Percentiles rank a stretch among this genome's conserved stretches.
phyloP scores from a whole-genome alignment of 768 basidiomycete species.

The Podaxis pistillaris region DNA sequence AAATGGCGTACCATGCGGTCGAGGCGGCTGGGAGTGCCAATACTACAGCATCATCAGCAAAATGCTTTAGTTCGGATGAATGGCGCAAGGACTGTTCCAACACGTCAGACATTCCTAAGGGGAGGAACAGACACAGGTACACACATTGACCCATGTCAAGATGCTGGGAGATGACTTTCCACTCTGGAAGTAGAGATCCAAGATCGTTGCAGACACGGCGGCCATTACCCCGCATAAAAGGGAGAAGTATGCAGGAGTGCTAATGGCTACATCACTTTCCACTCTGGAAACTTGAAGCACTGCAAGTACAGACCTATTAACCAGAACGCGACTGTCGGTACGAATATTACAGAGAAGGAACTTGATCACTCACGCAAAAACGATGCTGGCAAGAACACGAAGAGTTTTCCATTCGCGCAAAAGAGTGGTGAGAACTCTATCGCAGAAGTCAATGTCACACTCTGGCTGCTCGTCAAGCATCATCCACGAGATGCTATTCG shows the following conservation, averaged over 20 bases:
- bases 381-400: not conserved
- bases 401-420: slow-evolving; percentile 7
- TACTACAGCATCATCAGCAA: slow-evolving; percentile 3
- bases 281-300: slow-evolving; percentile 9
- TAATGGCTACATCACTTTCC: not conserved
- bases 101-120: not conserved
- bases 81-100: not conserved
- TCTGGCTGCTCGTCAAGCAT: not conserved
- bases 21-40: slow-evolving; percentile 8
- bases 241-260: slow-evolving; percentile 4
- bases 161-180: slow-evolving; percentile 9
- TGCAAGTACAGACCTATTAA: slow-evolving; percentile 4
- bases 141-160: slow-evolving; percentile 4
- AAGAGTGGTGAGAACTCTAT: not conserved
- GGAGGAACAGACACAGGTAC: not conserved
- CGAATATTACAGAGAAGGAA: not conserved
- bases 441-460: slow-evolving; percentile 2
- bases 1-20: slow-evolving; percentile 3
- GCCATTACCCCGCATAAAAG: slow-evolving; percentile 4
- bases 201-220: slow-evolving; percentile 6
- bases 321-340: not conserved
- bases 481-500: not conserved
- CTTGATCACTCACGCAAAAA: slow-evolving; percentile 4
- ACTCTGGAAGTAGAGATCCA: slow-evolving; percentile 9
- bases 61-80: not conserved